A percentile compares a stretch with the other conserved stretches of the same genome.
Conservation (phyloP, 306 rosid genomes). For the Hippophae tibetana region DNA sequence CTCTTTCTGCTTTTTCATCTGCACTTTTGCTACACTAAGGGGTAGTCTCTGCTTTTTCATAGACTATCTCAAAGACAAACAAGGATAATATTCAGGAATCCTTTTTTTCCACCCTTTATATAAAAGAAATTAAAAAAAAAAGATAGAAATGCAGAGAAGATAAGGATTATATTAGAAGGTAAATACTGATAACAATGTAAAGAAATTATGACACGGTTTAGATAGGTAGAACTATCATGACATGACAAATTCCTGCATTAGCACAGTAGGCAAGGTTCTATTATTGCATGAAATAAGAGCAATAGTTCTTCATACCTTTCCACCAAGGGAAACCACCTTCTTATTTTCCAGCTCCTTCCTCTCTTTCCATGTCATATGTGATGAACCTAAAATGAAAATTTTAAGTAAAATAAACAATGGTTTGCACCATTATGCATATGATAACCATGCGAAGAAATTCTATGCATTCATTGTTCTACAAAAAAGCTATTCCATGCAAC, state of each 20-base stretch:
- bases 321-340: conserved; percentile 70
- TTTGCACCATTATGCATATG: not conserved
- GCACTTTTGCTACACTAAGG: conserved; percentile 59
- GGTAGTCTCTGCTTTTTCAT: conserved; percentile 56
- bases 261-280: no score
- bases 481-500: not conserved
- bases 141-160: no score
- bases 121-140: no score
- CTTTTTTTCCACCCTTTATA: not conserved
- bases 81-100: conserved; percentile 1
- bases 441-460: not conserved
- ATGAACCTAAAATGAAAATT: conserved; percentile 33
- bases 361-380: conserved; percentile 81
- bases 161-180: no score
- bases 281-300: conserved; percentile 12
- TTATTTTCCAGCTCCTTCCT: conserved; percentile 57
- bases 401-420: not conserved
- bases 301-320: conserved; percentile 46
- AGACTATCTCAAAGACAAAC: conserved; percentile 31
- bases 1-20: conserved; percentile 65
- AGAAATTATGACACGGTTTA: no score
- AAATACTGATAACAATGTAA: no score
- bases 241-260: not conserved
- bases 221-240: no score
- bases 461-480: not conserved